Base-by-base conservation (phyloP, 257 asterid genomes). In the Scutellaria minor region DNA sequence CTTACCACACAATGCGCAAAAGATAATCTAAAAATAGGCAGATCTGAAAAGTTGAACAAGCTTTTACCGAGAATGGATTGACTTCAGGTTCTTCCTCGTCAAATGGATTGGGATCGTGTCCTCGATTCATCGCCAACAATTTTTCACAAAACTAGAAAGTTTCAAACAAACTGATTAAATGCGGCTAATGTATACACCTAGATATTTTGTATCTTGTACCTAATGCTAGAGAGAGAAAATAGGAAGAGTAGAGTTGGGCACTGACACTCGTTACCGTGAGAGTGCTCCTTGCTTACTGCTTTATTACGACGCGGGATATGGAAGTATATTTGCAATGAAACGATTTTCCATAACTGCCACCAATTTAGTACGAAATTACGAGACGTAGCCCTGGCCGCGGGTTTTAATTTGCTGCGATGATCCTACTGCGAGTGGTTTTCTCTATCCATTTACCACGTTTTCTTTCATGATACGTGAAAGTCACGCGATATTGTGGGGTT, bases 1-100 rank as follows among this genome's bases (percentile, higher is more conserved):
- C 5, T 13, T 51, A 27, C 58, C 72, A 54, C 66, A 65, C 14
- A 37, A 76, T 14, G 7, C 58, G 15, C 14, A 70, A 63, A 51
- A 13, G 22, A 27, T 0, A 71, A 39, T 1, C 74, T 68, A 81
- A 82, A 68, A 69, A 77, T 71, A 77, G 82, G 67, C 73, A 80
- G 88, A 87, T 85, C 87, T 75, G 55, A 39, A 27, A n/a, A 74
- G 70, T 52, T 5, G 65, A 78, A 51, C 1, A 37, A 27, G 75
- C 80, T 59, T 77, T 86, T 92, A 95, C 99, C 97, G 98, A 81
- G 81, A 95, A 95, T 41, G 99, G 99, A 85, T 95, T 95, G 90
- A 95, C 97, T 87, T 90, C 99, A 12, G 80, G 98, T 60, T 90
- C 93, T 70, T 79, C 98, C 80, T 92, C 99, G 77, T 86, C 97